phyloP scores from a whole-genome alignment of 1,139 yeast genomes.

The Taphrina sp. region DNA sequence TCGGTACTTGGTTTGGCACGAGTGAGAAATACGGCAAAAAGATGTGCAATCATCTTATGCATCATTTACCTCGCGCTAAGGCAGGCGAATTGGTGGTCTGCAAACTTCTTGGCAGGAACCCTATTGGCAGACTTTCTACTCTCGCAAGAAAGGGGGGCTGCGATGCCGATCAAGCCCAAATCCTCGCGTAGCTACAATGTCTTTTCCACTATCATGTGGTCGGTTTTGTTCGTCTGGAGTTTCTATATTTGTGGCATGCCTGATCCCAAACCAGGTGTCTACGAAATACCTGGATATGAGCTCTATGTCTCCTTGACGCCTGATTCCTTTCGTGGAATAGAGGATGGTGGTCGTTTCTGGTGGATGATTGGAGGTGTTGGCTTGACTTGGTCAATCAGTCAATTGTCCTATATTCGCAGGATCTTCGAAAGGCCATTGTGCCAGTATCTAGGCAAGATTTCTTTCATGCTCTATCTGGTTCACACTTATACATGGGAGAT shows the following conservation, averaged over 20 bases:
- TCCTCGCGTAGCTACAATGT: neutral
- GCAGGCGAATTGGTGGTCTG: constrained; percentile 23
- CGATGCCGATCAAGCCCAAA: neutral
- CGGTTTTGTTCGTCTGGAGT: constrained; percentile 13
- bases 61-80: constrained; percentile 2
- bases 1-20: constrained; percentile 11
- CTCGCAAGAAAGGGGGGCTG: neutral
- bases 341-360: constrained; percentile 29
- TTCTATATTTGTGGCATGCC: constrained; percentile 25
- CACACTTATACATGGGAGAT: constrained; percentile 7
- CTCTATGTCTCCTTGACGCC: neutral
- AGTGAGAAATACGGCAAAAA: constrained; percentile 6
- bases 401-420: neutral
- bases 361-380: constrained; percentile 23
- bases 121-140: constrained; percentile 16
- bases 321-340: constrained; percentile 1
- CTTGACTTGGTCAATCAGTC: constrained; percentile 14
- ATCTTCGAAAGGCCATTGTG: constrained; percentile 6
- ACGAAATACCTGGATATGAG: constrained; percentile 11
- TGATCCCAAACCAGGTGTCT: constrained; percentile 14
- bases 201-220: constrained; percentile 3
- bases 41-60: constrained; percentile 3
- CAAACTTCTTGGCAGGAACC: constrained; percentile 22
- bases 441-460: constrained; percentile 25
- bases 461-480: constrained; percentile 25